Percentiles rank a stretch among this genome's conserved stretches.
Evolutionary conservation across 352 stramenopile species (phyloP).

Genomic region (Globisporangium solare): DNA sequence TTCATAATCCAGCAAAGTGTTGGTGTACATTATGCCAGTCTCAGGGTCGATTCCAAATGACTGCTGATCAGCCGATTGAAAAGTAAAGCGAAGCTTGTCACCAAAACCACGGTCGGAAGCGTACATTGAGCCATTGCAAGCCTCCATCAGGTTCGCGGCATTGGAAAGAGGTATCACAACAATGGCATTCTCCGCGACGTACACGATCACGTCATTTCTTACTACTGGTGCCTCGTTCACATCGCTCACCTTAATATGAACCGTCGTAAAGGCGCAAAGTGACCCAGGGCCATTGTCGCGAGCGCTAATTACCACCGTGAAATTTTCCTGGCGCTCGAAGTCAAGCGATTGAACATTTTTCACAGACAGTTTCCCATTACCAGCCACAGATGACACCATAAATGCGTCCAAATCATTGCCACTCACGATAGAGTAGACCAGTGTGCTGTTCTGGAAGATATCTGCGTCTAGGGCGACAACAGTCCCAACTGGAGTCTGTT

Average conservation of each 20-base stretch:
- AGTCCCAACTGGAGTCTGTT: conserved; percentile 24
- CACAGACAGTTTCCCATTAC: conserved; percentile 30
- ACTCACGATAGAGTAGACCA: conserved; percentile 36
- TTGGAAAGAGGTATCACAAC: not conserved
- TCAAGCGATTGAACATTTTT: conserved; percentile 28
- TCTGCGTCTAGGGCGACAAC: conserved; percentile 35
- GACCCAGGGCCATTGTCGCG: conserved; percentile 23
- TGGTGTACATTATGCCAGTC: conserved; percentile 2
- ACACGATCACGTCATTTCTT: conserved; percentile 12
- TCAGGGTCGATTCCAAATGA: not conserved
- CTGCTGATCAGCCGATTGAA: not conserved
- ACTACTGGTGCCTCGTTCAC: conserved; percentile 25
- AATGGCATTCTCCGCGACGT: conserved; percentile 22
- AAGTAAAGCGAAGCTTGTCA: conserved; percentile 1
- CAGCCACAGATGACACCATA: conserved; percentile 28
- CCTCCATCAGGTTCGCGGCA: not conserved
- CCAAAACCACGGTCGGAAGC: conserved; percentile 1
- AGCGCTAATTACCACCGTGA: conserved; percentile 15
- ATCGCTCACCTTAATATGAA: conserved; percentile 18
- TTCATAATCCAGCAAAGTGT: conserved; percentile 5
- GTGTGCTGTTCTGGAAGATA: conserved; percentile 43
- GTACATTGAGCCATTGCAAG: not conserved
- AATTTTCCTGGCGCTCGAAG: conserved; percentile 32
- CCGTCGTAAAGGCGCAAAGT: conserved; percentile 17
- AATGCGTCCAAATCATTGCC: conserved; percentile 42